Base-by-base conservation (phyloP, 345 rosid species). In the Cardamine occulta region DNA sequence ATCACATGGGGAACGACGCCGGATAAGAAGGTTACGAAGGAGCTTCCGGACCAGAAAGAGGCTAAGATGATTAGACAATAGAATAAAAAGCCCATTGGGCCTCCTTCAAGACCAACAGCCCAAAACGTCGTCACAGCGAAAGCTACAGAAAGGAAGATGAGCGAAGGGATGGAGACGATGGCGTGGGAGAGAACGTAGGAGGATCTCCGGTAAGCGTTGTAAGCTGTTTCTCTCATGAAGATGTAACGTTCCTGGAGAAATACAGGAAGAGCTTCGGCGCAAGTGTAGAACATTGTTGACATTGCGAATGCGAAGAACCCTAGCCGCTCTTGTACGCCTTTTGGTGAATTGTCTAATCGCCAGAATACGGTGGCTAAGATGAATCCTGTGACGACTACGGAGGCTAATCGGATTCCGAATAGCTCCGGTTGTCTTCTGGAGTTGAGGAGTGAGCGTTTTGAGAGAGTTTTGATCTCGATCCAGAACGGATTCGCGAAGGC, bases 21-120 rank as follows among this genome's bases (percentile, higher is more conserved):
- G 7, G 96, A 89, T 31, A 94, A 81, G 78, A 94, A 89, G 1
- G 96, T 88, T 0, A 94, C 96, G 57, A 94, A 90, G 1, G 97
- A 94, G 76, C 82, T 89, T 32, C 97, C 97, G 0, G 95, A 85
- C 98, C 96, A 89, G 61, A 91, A 94, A 9, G 98, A 83, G 11
- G 93, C 87, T 3, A 89, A 62, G 76, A 88, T 54, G 7, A 82
- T 78, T 61, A 82, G 31, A 83, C 84, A 86, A 74, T 78, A 91
- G 87, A 89, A 89, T 5, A 83, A 3, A 82, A 91, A 85, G 3
- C 97, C 94, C 12, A 83, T 67, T 75, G 59, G 9, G 11, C 96
- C 98, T 6, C 98, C 96, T 0, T 79, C 85, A 0, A 93, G 88
- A 37, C 96, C 93, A 8, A 91, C 92, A 6, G 92, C 84, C 85